Base-by-base conservation (phyloP, 345 rosid genomes). In the Limnanthes douglasii region DNA sequence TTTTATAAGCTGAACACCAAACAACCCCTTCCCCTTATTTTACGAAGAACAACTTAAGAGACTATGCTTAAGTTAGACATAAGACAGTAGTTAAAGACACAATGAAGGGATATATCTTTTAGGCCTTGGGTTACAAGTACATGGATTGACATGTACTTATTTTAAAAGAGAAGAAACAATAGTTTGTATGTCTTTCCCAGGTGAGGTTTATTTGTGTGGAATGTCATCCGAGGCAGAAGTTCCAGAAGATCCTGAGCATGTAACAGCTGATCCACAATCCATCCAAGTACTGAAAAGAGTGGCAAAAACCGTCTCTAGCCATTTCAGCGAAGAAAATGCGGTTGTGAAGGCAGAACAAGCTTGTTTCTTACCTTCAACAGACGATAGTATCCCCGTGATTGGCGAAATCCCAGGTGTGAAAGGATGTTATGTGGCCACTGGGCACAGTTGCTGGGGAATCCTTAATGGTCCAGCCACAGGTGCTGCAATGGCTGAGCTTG, bases 401-500 rank as follows among this genome's bases (percentile, higher is more conserved):
- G 94, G 97, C 12, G 84, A 79, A 60, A 37, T 83, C 38, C 86
- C 81, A 1, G 75, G 86, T 5, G 34, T 68, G 7, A 68, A 60
- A 26, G 81, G 79, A 3, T 79, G 94, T 53, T 88, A 60, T 36
- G 82, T 79, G 17, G 95, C 69, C 6, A 74, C 94, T 0, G 92
- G 97, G 14, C 97, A 88, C 43, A 68, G 61, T 47, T 88, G 94
- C 45, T 79, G 95, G 95, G 97, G 95, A 0, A 79, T 88, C 45
- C 68, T 88, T 3, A 88, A 88, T 45, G 95, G 79, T 51, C 95
- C 90, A 0, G 84, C 84, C 3, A 88, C 95, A 1, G 95, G 97
- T 2, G 78, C 76, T 50, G 78, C 97, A 5, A n/a, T 83, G 45
- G 71, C 97, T 13, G 84, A 79, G 62, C 79, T 83, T 37, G 70